A percentile compares a stretch with the other conserved stretches of the same genome.
Conservation (phyloP, 2,329 filamentous ascomycete genomes). For the Colletotrichum camelliae region DNA sequence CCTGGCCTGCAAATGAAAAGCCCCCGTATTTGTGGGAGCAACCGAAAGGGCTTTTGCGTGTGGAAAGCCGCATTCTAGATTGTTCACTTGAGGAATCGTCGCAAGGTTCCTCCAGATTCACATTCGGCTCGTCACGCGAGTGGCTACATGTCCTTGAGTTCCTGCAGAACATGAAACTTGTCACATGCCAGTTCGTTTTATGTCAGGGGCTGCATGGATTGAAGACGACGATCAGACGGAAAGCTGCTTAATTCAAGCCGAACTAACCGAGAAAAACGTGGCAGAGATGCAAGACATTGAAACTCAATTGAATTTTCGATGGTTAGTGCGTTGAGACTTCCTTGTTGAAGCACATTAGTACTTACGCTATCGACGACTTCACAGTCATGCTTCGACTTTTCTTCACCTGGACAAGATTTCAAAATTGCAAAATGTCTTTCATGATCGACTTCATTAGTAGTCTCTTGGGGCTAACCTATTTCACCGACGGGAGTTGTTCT, state of each 20-base stretch:
- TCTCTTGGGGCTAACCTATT: neutral
- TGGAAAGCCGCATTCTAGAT: neutral
- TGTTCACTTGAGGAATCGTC: neutral
- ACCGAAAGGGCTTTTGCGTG: neutral
- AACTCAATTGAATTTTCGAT: neutral
- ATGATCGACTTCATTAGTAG: neutral
- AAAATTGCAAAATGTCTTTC: neutral
- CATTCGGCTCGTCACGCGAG: neutral
- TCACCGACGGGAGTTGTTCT: neutral
- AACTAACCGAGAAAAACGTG: neutral
- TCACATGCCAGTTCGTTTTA: neutral
- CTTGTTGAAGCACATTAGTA: neutral
- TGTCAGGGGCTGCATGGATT: neutral
- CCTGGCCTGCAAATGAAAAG: neutral
- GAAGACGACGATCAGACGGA: neutral
- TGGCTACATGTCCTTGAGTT: neutral
- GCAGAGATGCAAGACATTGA: neutral
- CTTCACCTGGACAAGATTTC: neutral
- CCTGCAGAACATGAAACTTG: neutral
- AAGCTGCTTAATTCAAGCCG: neutral
- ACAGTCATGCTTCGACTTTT: neutral
- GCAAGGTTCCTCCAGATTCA: neutral
- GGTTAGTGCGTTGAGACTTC: neutral
- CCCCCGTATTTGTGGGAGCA: neutral
- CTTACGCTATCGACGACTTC: neutral